Percentiles rank a stretch among this genome's conserved stretches.
Conservation (phyloP, 257 asterid species). For the Scutellaria baicalensis region DNA sequence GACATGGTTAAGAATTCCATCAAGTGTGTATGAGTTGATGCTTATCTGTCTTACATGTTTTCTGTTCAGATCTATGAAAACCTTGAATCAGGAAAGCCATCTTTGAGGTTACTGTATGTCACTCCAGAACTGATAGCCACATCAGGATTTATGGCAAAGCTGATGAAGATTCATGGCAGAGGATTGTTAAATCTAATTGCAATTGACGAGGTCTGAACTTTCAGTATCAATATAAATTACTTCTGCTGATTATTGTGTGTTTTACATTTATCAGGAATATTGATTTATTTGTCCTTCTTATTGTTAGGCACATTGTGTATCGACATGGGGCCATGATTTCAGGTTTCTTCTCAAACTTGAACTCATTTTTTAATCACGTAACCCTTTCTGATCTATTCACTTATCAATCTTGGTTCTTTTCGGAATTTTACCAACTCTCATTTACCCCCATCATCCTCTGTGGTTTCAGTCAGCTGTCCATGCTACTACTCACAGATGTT, state of each 20-base stretch:
- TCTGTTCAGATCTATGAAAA: slow-evolving; percentile 69
- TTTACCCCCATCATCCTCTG: not conserved
- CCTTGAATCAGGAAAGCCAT: slow-evolving; percentile 83
- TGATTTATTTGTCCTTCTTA: slow-evolving; percentile 13
- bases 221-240: not conserved
- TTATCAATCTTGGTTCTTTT: slow-evolving; percentile 6
- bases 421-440: not conserved
- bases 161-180: slow-evolving; percentile 66
- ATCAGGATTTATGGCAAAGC: slow-evolving; percentile 71
- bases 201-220: slow-evolving; percentile 70
- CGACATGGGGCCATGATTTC: slow-evolving; percentile 98
- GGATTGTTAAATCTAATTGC: slow-evolving; percentile 85
- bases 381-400: slow-evolving; percentile 2
- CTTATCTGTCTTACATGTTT: slow-evolving; percentile 2
- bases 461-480: not conserved
- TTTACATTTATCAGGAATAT: slow-evolving; percentile 3
- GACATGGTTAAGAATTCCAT: slow-evolving; percentile 3
- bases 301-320: slow-evolving; percentile 91
- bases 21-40: slow-evolving; percentile 9
- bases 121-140: slow-evolving; percentile 92
- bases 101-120: slow-evolving; percentile 78
- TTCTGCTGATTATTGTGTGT: not conserved
- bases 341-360: slow-evolving; percentile 47
- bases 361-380: not conserved
- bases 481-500: not conserved